A percentile compares a stretch with the other conserved stretches of the same genome.
Evolutionary conservation across 1,139 yeast genomes (phyloP).

Genomic region (Suhomyces choctaworum): DNA sequence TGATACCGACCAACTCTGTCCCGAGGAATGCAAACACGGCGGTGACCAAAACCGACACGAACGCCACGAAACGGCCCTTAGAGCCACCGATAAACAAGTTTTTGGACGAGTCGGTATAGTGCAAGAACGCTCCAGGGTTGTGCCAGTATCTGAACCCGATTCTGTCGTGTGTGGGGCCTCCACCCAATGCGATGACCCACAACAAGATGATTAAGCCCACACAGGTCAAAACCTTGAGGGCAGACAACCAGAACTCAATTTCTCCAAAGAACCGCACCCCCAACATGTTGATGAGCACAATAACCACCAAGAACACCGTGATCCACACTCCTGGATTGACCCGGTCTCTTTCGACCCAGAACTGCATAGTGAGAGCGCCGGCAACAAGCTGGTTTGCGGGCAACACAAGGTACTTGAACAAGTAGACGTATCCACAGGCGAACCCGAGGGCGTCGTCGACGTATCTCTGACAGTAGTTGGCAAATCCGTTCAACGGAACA

Average conservation of each 20-base stretch:
- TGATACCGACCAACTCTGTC: conserved; percentile 67
- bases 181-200: conserved; percentile 54
- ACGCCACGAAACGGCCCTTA: conserved; percentile 62
- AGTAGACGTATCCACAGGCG: conserved; percentile 70
- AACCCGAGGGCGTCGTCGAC: conserved; percentile 72
- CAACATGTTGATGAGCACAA: conserved; percentile 32
- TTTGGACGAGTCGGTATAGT: conserved; percentile 36
- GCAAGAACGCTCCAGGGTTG: conserved; percentile 61
- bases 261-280: conserved; percentile 60
- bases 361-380: conserved; percentile 60
- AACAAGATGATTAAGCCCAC: conserved; percentile 52
- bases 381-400: conserved; percentile 67
- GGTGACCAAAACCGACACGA: conserved; percentile 64
- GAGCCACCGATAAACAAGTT: conserved; percentile 33
- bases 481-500: conserved; percentile 70
- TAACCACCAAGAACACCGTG: conserved; percentile 49
- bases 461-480: conserved; percentile 68
- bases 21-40: conserved; percentile 80
- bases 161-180: conserved; percentile 60
- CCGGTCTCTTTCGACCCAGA: conserved; percentile 52
- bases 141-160: conserved; percentile 69
- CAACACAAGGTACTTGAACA: conserved; percentile 61
- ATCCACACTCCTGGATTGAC: conserved; percentile 64
- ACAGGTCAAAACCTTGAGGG: conserved; percentile 59
- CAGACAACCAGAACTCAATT: conserved; percentile 66